A percentile compares a stretch with the other conserved stretches of the same genome.
Evolutionary conservation across 176 grass and related monocot species (phyloP).

Genomic region (Hyparrhenia diplandra): DNA sequence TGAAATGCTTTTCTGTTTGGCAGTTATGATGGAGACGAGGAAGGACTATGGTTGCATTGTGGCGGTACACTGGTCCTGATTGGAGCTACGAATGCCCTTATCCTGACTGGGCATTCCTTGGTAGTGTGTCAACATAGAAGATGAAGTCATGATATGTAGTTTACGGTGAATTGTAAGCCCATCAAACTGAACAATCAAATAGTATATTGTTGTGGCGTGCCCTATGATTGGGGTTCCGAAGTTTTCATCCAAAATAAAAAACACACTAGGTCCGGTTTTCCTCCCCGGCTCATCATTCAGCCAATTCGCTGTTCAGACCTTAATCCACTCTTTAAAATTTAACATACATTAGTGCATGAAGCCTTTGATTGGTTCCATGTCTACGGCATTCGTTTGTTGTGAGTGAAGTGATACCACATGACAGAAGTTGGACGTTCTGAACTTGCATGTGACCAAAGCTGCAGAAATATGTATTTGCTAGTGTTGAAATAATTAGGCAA

Average conservation of each 20-base stretch:
- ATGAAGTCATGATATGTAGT: slow-evolving; percentile 33
- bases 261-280: not conserved
- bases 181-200: not conserved
- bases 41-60: slow-evolving; percentile 84
- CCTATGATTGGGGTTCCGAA: not conserved
- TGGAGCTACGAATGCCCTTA: slow-evolving; percentile 87
- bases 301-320: not conserved
- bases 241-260: not conserved
- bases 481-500: too few relatives aligned
- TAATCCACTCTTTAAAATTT: not conserved
- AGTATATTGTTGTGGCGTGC: not conserved
- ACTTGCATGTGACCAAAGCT: not conserved
- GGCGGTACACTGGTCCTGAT: slow-evolving; percentile 74
- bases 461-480: not conserved
- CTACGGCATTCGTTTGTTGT: not conserved
- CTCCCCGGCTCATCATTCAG: not conserved
- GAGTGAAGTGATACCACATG: not conserved
- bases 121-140: slow-evolving; percentile 25
- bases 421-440: not conserved
- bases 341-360: not conserved
- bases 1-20: slow-evolving; percentile 3
- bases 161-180: not conserved
- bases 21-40: slow-evolving; percentile 81
- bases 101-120: slow-evolving; percentile 69
- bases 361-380: not conserved